Conservation (phyloP, 2,329 filamentous ascomycete genomes). For the Cladosporium sp. region DNA sequence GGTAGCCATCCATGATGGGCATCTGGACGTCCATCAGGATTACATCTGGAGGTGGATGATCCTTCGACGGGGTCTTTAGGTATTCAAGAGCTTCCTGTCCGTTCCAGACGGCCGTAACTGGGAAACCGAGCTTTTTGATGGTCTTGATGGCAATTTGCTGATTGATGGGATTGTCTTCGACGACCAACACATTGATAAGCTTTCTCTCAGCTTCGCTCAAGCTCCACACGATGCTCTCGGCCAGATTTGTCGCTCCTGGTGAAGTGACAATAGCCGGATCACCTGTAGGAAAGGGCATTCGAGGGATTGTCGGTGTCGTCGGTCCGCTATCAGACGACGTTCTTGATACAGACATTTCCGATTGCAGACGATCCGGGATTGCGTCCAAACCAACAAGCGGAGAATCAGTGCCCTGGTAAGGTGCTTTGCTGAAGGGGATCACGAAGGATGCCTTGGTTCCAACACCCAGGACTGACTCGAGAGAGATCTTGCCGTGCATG, state of each 20-base stretch:
- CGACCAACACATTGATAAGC: constrained; percentile 66
- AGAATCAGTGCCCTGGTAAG: constrained; percentile 46
- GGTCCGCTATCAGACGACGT: constrained; percentile 61
- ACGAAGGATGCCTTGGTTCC: constrained; percentile 74
- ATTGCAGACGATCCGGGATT: constrained; percentile 63
- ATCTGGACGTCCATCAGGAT: constrained; percentile 54
- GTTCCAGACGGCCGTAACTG: constrained; percentile 69
- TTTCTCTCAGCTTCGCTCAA: constrained; percentile 56
- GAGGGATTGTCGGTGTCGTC: constrained; percentile 25
- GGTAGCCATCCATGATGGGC: constrained; percentile 70
- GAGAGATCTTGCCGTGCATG: constrained; percentile 71
- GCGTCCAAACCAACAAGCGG: constrained; percentile 59
- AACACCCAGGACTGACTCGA: constrained; percentile 62
- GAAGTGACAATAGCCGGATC: constrained; percentile 17
- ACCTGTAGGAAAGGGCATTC: constrained; percentile 16
- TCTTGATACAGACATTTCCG: constrained; percentile 56
- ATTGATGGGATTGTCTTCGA: constrained; percentile 72
- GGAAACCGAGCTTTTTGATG: constrained; percentile 69
- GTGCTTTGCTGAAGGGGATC: constrained; percentile 72
- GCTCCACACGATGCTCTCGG: constrained; percentile 45
- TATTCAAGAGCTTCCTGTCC: constrained; percentile 79
- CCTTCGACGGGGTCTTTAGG: constrained; percentile 41
- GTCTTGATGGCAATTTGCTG: constrained; percentile 74
- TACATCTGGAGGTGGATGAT: constrained; percentile 61
- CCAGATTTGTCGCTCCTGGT: constrained; percentile 25